Evolutionary conservation across 2,329 filamentous ascomycete genomes (phyloP), one percentile per base, ranked within the genome.

Genomic region (Berkeleyomyces basicola): DNA sequence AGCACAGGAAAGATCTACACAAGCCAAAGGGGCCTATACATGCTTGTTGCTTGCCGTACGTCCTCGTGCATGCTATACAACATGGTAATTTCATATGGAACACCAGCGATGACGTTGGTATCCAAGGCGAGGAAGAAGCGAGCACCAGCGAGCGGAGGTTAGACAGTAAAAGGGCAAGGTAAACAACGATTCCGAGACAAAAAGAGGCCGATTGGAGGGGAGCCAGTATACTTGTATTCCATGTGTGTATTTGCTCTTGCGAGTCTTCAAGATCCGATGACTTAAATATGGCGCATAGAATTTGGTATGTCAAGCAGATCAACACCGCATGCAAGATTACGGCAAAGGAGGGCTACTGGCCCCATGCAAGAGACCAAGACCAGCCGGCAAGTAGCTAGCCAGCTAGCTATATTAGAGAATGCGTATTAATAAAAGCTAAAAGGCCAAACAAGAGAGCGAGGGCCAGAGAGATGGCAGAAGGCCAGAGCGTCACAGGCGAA

Each of bases 401-500:
- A 47, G 10, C 23, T 23, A 23, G 44, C 44, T 47, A 47, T 14
- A 47, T 11, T 33, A 37, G 9, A 53, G 49, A 10, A 36, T 23
- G 23, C 23, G 23, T 23, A 23, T 23, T 23, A 53, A 33, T 23
- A 36, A 14, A 53, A 36, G 31, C 14, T 9, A 1, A 7, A 43
- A 11, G n/a, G n/a, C 42, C n/a, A 43, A 14, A 43, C 10, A 6
- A 4, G n/a, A 14, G n/a, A 11, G 2, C 3, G 42, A 43, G 42
- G n/a, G 10, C 3, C 10, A 51, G 47, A 33, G 47, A 51, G 47
- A 31, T 23, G 33, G 33, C 11, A 53, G 23, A 55, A 9, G 49
- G 49, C 33, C 60, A 61, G 49, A 57, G 60, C 60, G 49, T 31
- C 36, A 36, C 47, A 61, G 46, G 60, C 60, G 60, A 61, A 57